Base-by-base conservation (phyloP, 2,329 filamentous ascomycete genomes). In the Diplocarpon rosae region DNA sequence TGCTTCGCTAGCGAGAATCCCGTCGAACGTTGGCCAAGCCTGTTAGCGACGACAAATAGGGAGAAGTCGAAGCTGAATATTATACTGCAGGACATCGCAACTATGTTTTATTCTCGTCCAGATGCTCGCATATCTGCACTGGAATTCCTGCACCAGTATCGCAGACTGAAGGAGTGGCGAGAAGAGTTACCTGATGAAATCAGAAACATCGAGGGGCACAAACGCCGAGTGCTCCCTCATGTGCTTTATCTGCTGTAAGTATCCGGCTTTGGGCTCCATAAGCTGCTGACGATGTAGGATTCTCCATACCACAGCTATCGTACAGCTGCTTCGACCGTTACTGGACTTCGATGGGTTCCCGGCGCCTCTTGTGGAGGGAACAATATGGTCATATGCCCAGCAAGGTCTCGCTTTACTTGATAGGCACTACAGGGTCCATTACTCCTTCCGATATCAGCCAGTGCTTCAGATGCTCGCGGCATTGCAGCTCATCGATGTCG, bases 381-480 rank as follows among this genome's bases (percentile, higher is more conserved):
- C 54, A 4, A 47, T 62, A 5, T 57, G 62, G 55, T 45, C 51
- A 11, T 53, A 61, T 47, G 60, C 60, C 3, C 58, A 61, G 42
- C 41, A 54, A 16, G 62, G 60, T 2, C 43, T 64, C 12, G 50
- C 50, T 33, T 52, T 63, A n/a, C 49, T 63, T 9, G 52, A 58
- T 9, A 49, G 52, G 14, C 48, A 55, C 35, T 63, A 62, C 49
- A 46, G 49, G 9, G 45, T 45, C 5, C 49, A 54, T 10, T 63
- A 59, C 42, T 54, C 53, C 1, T 59, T 55, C 42, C 54, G 54
- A 16, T 62, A 62, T 43, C 60, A 63, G 34, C 55, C 59, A 2
- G 56, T 59, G 1, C 43, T 62, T 13, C 62, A 64, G 40, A 58
- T 62, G 48, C 62, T 63, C 47, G 50, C 54, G 16, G 14, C 59